Evolutionary conservation across 2,329 filamentous ascomycete species (phyloP).

Genomic region (Ambrosiella cleistominuta): DNA sequence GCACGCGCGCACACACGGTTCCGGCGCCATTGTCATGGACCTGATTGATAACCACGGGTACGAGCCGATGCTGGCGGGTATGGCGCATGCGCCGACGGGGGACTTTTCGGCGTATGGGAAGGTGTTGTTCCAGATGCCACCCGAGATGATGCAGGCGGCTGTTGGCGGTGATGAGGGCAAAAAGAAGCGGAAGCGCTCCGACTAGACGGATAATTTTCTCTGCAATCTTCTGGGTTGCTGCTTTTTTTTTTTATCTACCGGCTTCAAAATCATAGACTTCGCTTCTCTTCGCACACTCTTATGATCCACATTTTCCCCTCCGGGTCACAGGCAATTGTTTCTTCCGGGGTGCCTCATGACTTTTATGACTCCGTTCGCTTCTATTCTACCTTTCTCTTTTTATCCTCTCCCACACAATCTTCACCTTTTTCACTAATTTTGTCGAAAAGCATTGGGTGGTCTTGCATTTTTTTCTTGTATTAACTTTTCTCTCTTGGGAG

Average conservation of each 20-base stretch:
- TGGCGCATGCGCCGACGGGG: conserved; percentile 26
- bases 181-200: conserved; percentile 54
- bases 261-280: conserved; percentile 1
- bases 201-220: conserved; percentile 25
- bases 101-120: conserved; percentile 54
- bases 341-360: background rate
- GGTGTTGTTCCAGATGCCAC: conserved; percentile 65
- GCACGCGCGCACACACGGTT: conserved; percentile 84
- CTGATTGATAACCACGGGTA: conserved; percentile 57
- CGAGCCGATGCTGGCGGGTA: conserved; percentile 24
- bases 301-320: background rate
- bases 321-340: background rate
- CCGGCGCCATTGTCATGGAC: conserved; percentile 79
- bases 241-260: background rate
- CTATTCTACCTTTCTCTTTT: conserved; percentile 1
- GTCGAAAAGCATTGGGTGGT: background rate
- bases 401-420: conserved; percentile 7
- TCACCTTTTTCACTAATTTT: conserved; percentile 8
- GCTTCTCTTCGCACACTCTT: background rate
- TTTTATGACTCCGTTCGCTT: conserved; percentile 5
- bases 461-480: conserved; percentile 9
- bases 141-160: conserved; percentile 48
- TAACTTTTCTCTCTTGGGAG: background rate
- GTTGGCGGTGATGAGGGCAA: conserved; percentile 34
- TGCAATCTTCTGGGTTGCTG: background rate